Evolutionary conservation across 495 filamentous ascomycete genomes (phyloP).

Genomic region (Chaetomium tenue): DNA sequence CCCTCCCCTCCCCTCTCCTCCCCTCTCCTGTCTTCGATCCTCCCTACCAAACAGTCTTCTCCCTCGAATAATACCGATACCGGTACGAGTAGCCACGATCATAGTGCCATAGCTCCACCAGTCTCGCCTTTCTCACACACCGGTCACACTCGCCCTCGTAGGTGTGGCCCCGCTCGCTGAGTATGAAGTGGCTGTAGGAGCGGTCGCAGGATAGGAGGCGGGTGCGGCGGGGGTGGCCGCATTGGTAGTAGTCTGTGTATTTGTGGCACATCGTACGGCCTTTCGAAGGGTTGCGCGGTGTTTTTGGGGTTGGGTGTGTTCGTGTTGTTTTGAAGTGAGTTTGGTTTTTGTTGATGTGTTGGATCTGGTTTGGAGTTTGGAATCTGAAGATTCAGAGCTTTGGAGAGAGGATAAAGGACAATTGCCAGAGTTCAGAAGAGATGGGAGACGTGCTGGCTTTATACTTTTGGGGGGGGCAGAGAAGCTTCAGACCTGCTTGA

Average conservation of each 20-base stretch:
- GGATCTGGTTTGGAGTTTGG: too few relatives aligned
- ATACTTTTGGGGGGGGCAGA: not conserved
- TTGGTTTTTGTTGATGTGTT: too few relatives aligned
- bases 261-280: constrained; percentile 4
- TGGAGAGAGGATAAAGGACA: not conserved
- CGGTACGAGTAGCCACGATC: not conserved
- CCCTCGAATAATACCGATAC: not conserved
- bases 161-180: not conserved
- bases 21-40: not conserved
- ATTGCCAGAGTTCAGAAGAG: not conserved
- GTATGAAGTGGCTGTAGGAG: not conserved
- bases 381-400: not conserved
- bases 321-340: not conserved
- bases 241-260: constrained; percentile 7
- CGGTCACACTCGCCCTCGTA: not conserved
- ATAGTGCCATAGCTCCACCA: not conserved
- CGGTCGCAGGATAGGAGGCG: not conserved
- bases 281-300: too few relatives aligned
- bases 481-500: not conserved
- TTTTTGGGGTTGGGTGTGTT: not conserved
- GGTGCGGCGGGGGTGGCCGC: constrained; percentile 5
- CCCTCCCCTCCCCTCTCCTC: not conserved
- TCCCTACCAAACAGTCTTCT: not conserved
- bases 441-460: not conserved
- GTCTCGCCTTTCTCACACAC: not conserved